Conservation (phyloP, 176 grass and related monocot genomes). For the Musa acuminata region DNA sequence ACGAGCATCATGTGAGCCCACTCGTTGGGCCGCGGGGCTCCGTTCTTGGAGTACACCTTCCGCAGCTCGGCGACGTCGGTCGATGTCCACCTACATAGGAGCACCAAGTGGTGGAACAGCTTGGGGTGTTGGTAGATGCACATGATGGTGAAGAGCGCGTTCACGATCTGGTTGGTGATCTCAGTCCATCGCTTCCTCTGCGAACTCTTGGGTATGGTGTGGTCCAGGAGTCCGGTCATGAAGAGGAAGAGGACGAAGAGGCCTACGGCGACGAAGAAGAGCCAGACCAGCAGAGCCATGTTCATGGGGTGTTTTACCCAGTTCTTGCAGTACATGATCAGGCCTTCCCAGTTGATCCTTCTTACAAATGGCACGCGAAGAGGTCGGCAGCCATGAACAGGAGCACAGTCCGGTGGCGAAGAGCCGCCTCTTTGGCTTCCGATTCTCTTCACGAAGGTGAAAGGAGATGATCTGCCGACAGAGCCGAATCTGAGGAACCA, state of each 20-base stretch:
- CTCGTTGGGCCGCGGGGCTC: slow-evolving; percentile 3
- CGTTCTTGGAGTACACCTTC: slow-evolving; percentile 47
- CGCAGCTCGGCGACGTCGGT: slow-evolving; percentile 29
- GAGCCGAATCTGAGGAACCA: slow-evolving; percentile 23
- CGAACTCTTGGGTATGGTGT: slow-evolving; percentile 31
- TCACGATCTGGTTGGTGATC: slow-evolving; percentile 54
- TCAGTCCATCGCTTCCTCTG: slow-evolving; percentile 45
- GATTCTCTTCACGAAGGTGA: slow-evolving; percentile 13
- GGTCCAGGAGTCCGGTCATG: slow-evolving; percentile 59
- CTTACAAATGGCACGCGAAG: slow-evolving; percentile 28
- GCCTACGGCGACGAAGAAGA: slow-evolving; percentile 36
- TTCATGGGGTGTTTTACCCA: slow-evolving; percentile 44
- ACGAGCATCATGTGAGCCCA: slow-evolving; percentile 39
- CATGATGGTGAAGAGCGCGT: slow-evolving; percentile 79
- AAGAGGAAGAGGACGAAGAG: slow-evolving; percentile 47
- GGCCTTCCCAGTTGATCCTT: slow-evolving; percentile 33
- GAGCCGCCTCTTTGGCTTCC: slow-evolving; percentile 7
- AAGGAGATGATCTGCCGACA: not conserved
- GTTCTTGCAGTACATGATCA: slow-evolving; percentile 22
- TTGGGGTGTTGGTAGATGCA: slow-evolving; percentile 70
- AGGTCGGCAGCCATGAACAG: not conserved
- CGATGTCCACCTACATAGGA: slow-evolving; percentile 34
- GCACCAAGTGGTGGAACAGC: slow-evolving; percentile 49
- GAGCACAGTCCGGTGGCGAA: not conserved
- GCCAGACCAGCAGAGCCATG: slow-evolving; percentile 47